Conservation (phyloP, 805 yeast genomes). For the Candida incommunis region DNA sequence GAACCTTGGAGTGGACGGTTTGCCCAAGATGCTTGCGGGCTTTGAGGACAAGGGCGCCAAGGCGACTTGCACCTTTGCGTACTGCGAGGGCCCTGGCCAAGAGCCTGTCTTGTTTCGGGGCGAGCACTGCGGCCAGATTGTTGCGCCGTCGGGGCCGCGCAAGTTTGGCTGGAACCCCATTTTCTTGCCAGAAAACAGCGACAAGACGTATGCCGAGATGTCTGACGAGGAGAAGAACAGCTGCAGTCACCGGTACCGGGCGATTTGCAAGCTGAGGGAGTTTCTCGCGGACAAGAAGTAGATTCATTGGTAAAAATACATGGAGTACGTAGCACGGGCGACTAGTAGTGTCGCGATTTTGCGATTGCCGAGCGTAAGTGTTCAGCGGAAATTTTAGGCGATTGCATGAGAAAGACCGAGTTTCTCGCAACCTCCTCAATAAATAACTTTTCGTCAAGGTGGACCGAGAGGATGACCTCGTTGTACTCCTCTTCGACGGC, state of each 20-base stretch:
- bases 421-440: neutral
- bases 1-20: conserved; percentile 58
- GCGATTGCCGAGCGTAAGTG: neutral
- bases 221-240: conserved; percentile 57
- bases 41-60: conserved; percentile 75
- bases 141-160: conserved; percentile 59
- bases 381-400: neutral
- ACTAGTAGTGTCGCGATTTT: neutral
- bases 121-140: conserved; percentile 66
- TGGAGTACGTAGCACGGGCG: neutral
- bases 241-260: conserved; percentile 79
- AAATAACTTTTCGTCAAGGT: neutral
- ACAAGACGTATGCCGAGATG: conserved; percentile 78
- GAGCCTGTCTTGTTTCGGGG: conserved; percentile 79
- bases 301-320: neutral
- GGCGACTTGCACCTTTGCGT: conserved; percentile 89
- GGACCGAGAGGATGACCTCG: neutral
- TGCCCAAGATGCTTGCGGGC: conserved; percentile 63
- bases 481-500: neutral
- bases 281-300: conserved; percentile 19
- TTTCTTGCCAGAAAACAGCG: conserved; percentile 68
- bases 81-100: conserved; percentile 64
- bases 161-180: conserved; percentile 92
- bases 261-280: conserved; percentile 56
- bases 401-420: neutral